Percentiles rank a stretch among this genome's conserved stretches.
phyloP scores from a whole-genome alignment of 768 basidiomycete species.

The Termitomyces sp. region DNA sequence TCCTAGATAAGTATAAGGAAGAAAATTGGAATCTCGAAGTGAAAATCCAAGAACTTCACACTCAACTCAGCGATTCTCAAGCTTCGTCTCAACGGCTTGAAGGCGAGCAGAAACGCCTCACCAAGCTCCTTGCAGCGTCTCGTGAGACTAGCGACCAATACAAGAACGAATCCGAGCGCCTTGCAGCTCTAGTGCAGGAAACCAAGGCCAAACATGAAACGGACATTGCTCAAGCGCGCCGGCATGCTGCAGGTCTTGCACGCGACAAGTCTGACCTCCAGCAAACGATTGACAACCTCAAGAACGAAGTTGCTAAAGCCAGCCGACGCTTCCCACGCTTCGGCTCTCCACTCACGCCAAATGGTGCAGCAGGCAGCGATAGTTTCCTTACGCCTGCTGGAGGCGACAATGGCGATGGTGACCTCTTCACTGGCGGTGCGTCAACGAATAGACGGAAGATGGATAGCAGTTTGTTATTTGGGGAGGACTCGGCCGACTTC shows the following conservation, averaged over 20 bases:
- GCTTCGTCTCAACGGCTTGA: conserved; percentile 65
- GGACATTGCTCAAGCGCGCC: conserved; percentile 87
- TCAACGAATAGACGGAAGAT: conserved; percentile 59
- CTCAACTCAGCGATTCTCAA: conserved; percentile 62
- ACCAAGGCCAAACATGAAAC: conserved; percentile 91
- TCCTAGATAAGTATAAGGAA: conserved; percentile 88
- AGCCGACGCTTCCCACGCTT: conserved; percentile 56
- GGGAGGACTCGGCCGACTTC: conserved; percentile 36
- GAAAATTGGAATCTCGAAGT: conserved; percentile 99
- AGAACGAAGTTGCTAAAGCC: conserved; percentile 66
- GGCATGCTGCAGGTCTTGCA: conserved; percentile 79
- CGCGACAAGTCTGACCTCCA: conserved; percentile 93
- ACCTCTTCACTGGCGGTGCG: conserved; percentile 61
- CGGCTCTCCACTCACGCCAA: conserved; percentile 72
- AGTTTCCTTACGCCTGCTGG: conserved; percentile 46
- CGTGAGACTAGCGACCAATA: conserved; percentile 77
- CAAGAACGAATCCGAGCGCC: conserved; percentile 81
- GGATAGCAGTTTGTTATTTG: conserved; percentile 33
- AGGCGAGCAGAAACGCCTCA: conserved; percentile 76
- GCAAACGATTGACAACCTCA: conserved; percentile 68
- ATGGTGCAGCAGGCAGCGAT: conserved; percentile 39
- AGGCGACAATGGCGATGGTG: conserved; percentile 48
- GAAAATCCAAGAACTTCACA: conserved; percentile 77
- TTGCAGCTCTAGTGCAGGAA: conserved; percentile 58
- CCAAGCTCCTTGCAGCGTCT: conserved; percentile 63